Evolutionary conservation across 495 filamentous ascomycete genomes (phyloP).

Genomic region (Alectoria sarmentosa): DNA sequence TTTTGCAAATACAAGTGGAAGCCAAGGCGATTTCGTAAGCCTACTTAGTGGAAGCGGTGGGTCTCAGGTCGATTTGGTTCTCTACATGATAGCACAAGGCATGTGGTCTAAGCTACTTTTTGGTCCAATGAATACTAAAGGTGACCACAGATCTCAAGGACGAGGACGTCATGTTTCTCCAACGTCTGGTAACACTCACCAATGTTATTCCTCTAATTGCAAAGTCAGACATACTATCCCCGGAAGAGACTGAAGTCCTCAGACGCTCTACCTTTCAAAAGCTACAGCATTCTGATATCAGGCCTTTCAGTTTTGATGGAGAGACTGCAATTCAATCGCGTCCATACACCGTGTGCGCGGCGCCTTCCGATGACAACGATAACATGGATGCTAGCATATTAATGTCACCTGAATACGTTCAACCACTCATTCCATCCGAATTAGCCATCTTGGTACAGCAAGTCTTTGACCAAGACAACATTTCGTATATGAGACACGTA

Average conservation of each 20-base stretch:
- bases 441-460: constrained; percentile 60
- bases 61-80: constrained; percentile 78
- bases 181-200: constrained; percentile 64
- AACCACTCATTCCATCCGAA: constrained; percentile 75
- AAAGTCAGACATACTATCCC: constrained; percentile 62
- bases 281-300: constrained; percentile 53
- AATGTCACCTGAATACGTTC: constrained; percentile 90
- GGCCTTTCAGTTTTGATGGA: constrained; percentile 59
- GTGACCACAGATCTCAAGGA: constrained; percentile 53
- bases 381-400: constrained; percentile 92
- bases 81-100: constrained; percentile 72
- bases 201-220: constrained; percentile 84
- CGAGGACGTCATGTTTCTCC: constrained; percentile 71
- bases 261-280: constrained; percentile 56
- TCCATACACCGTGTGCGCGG: constrained; percentile 79
- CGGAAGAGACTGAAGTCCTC: constrained; percentile 49
- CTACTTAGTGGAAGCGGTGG: constrained; percentile 82
- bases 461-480: constrained; percentile 71
- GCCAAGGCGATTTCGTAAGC: constrained; percentile 68
- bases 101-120: constrained; percentile 26
- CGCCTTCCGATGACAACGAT: constrained; percentile 66
- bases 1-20: constrained; percentile 48
- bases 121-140: constrained; percentile 22
- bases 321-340: constrained; percentile 28
- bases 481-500: constrained; percentile 79